Evolutionary conservation across 495 filamentous ascomycete genomes (phyloP), one percentile per base, ranked within the genome.

Genomic region (Chaetomium tenue): DNA sequence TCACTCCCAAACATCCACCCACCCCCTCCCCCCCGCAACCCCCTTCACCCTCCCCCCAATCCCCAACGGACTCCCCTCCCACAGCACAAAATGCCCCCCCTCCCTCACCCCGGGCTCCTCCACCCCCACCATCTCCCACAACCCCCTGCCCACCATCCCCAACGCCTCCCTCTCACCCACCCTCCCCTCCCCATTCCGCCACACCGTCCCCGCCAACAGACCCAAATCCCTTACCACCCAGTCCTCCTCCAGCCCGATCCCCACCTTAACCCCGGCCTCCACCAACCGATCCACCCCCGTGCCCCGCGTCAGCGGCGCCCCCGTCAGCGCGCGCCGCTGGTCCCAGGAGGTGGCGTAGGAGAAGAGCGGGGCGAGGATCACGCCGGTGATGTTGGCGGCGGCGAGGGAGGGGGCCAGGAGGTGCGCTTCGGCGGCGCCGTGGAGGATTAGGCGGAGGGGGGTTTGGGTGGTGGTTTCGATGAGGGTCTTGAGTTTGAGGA

Each of bases 271-370:
- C 11, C 78, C 71, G 33, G 82, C 82, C 33, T 78, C 75, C 1
- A 81, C 33, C 5, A 84, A 76, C 18, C 47, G 39, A 50, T 82
- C 79, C 7, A 85, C 70, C 0, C 72, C 74, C 9, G 82, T 85
- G 5, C 79, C 82, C 56, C 83, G 82, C 12, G 79, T 82, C 1
- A 85, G 76, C 18, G 82, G 82, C 2, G 82, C 81, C 2, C 82
- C 82, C 0, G 78, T 74, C 25, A 83, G 70, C 4, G 78, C 74
- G 8, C 81, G 74, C 2, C 77, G 75, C 63, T 82, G 74, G 57
- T 83, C 82, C 81, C 82, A 85, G 0, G 61, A 52, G 2, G 33
- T 68, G 12, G 76, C 74, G 62, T 77, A 81, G 1, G 78, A 77
- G 37, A 75, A 73, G 15, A 79, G 60, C 11, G 81, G 79, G 3